These are phyloP conservation scores for Priceomyces fermenticarens DNA, from an alignment of 805 yeast species.

Conservation along the genomic window DNA sequence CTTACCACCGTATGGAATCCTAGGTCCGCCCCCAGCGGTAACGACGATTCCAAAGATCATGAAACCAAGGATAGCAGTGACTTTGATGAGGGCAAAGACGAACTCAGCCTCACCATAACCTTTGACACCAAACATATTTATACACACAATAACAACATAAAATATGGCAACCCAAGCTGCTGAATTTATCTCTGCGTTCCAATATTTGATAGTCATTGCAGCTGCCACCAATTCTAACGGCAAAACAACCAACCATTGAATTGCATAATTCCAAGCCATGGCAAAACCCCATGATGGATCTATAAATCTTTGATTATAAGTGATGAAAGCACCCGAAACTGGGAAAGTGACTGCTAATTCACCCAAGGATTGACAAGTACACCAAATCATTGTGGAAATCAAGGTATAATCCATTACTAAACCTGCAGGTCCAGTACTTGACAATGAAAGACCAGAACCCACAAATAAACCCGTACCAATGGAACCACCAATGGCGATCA, in stretches of 20 bases:
- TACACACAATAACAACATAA: slow-evolving; percentile 42
- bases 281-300: slow-evolving; percentile 65
- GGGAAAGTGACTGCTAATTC: slow-evolving; percentile 65
- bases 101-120: slow-evolving; percentile 66
- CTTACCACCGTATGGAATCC: slow-evolving; percentile 23
- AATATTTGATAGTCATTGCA: slow-evolving; percentile 53
- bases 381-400: slow-evolving; percentile 57
- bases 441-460: slow-evolving; percentile 62
- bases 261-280: slow-evolving; percentile 50
- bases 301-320: slow-evolving; percentile 56
- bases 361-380: slow-evolving; percentile 49
- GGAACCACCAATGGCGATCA: slow-evolving; percentile 82
- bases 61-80: slow-evolving; percentile 58
- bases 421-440: slow-evolving; percentile 77
- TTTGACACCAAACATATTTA: slow-evolving; percentile 51
- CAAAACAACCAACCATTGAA: slow-evolving; percentile 54
- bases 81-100: slow-evolving; percentile 62
- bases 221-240: slow-evolving; percentile 63
- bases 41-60: slow-evolving; percentile 47
- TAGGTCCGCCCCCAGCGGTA: slow-evolving; percentile 47
- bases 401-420: slow-evolving; percentile 53
- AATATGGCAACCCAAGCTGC: slow-evolving; percentile 63
- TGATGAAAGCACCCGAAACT: slow-evolving; percentile 64
- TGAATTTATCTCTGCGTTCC: slow-evolving; percentile 51
- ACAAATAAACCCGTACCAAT: slow-evolving; percentile 84